A percentile compares a stretch with the other conserved stretches of the same genome.
Conservation (phyloP, 345 rosid species). For the Kernera saxatilis region DNA sequence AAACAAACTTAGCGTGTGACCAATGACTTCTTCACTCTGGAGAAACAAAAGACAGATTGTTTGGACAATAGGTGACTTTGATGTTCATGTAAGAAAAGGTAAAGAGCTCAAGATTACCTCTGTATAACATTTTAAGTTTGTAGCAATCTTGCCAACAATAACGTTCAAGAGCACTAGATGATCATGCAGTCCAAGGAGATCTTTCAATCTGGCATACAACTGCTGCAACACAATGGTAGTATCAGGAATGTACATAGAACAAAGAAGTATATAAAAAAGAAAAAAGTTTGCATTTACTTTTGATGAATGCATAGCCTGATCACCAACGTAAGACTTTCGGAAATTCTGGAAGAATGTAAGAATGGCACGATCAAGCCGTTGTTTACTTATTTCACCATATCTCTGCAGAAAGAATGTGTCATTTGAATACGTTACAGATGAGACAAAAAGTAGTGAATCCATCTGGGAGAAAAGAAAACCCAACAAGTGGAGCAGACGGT, state of each 20-base stretch:
- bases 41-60: constrained; percentile 23
- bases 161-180: constrained; percentile 85
- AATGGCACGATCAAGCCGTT: constrained; percentile 97
- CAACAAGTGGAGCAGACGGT: not conserved
- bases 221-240: constrained; percentile 63
- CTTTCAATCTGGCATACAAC: constrained; percentile 86
- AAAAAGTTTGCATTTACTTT: constrained; percentile 51
- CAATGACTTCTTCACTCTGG: constrained; percentile 91
- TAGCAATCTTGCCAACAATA: constrained; percentile 89
- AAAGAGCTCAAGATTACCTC: constrained; percentile 44
- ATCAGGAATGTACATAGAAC: constrained; percentile 24
- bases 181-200: constrained; percentile 92
- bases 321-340: constrained; percentile 96
- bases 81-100: constrained; percentile 4
- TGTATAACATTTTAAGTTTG: constrained; percentile 89
- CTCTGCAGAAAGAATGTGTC: constrained; percentile 49
- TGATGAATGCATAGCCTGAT: constrained; percentile 98
- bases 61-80: constrained; percentile 9
- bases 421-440: constrained; percentile 10
- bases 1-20: constrained; percentile 92
- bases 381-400: constrained; percentile 83
- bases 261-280: not conserved
- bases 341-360: constrained; percentile 98
- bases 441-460: not conserved
- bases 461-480: constrained; percentile 6